A percentile compares a stretch with the other conserved stretches of the same genome.
phyloP scores from a whole-genome alignment of 495 filamentous ascomycete genomes.

The Tuber microsphaerosporum region DNA sequence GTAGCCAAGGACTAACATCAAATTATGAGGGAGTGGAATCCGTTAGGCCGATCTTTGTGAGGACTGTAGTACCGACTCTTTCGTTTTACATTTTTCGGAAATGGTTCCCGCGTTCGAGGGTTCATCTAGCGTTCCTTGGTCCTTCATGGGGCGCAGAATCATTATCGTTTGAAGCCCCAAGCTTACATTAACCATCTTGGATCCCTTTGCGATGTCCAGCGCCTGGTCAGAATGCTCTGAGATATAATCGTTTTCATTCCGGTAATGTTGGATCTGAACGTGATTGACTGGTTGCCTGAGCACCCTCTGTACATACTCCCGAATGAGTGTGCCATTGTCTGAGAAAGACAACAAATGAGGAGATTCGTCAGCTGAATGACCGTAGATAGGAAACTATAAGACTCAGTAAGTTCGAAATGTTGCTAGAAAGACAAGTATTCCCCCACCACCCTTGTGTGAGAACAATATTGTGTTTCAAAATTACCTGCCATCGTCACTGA shows the following conservation, averaged over 20 bases:
- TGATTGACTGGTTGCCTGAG: slow-evolving; percentile 84
- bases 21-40: slow-evolving; percentile 76
- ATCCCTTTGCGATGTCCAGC: slow-evolving; percentile 73
- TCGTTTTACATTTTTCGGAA: slow-evolving; percentile 13
- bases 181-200: slow-evolving; percentile 83
- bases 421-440: not conserved
- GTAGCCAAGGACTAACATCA: slow-evolving; percentile 73
- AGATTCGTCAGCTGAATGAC: slow-evolving; percentile 87
- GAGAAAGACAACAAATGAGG: slow-evolving; percentile 72
- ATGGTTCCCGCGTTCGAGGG: slow-evolving; percentile 2
- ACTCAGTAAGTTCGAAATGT: slow-evolving; percentile 10
- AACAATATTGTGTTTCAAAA: slow-evolving; percentile 12
- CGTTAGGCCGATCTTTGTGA: slow-evolving; percentile 53
- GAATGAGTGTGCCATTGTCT: slow-evolving; percentile 60
- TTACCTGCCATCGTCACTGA: slow-evolving; percentile 56
- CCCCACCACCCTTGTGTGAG: not conserved
- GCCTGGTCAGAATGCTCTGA: slow-evolving; percentile 98
- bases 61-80: slow-evolving; percentile 2
- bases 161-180: slow-evolving; percentile 87
- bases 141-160: slow-evolving; percentile 76
- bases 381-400: slow-evolving; percentile 67
- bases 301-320: slow-evolving; percentile 56
- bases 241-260: slow-evolving; percentile 80
- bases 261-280: slow-evolving; percentile 87
- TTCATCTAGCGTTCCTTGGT: slow-evolving; percentile 37